A percentile compares a stretch with the other conserved stretches of the same genome.
Conservation (phyloP, 208 protist species). For the Trypanosoma congolense region DNA sequence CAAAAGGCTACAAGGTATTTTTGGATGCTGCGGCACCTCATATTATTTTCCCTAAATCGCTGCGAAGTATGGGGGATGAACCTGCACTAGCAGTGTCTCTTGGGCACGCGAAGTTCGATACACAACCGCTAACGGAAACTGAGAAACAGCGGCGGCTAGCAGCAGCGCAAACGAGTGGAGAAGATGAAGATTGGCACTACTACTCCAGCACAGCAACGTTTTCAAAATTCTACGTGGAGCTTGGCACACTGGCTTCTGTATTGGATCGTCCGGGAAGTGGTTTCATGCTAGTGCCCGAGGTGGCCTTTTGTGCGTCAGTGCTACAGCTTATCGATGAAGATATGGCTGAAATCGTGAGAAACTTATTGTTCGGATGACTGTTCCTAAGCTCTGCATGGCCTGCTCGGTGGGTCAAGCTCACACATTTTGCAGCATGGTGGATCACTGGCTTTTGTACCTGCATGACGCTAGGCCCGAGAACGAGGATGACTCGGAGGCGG, state of each 20-base stretch:
- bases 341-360: constrained; percentile 34
- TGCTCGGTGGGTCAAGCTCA: constrained; percentile 73
- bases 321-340: constrained; percentile 69
- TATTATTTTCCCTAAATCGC: constrained; percentile 59
- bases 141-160: constrained; percentile 46
- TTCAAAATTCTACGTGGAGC: constrained; percentile 70
- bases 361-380: constrained; percentile 67
- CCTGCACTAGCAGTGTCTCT: constrained; percentile 63
- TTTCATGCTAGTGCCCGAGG: constrained; percentile 69
- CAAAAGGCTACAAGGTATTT: constrained; percentile 59
- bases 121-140: constrained; percentile 51
- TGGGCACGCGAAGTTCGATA: constrained; percentile 59
- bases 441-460: constrained; percentile 56
- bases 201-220: constrained; percentile 66
- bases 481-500: not conserved
- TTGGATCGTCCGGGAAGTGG: constrained; percentile 49
- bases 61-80: constrained; percentile 33
- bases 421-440: constrained; percentile 62
- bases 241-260: constrained; percentile 61
- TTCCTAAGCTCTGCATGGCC: constrained; percentile 54
- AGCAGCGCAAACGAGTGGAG: constrained; percentile 5
- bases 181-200: constrained; percentile 62
- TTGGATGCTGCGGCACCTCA: constrained; percentile 74
- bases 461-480: not conserved
- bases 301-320: constrained; percentile 60